These are phyloP conservation scores for Trametes versicolor DNA, from an alignment of 1,284 basidiomycete genomes.

Conservation along the genomic window DNA sequence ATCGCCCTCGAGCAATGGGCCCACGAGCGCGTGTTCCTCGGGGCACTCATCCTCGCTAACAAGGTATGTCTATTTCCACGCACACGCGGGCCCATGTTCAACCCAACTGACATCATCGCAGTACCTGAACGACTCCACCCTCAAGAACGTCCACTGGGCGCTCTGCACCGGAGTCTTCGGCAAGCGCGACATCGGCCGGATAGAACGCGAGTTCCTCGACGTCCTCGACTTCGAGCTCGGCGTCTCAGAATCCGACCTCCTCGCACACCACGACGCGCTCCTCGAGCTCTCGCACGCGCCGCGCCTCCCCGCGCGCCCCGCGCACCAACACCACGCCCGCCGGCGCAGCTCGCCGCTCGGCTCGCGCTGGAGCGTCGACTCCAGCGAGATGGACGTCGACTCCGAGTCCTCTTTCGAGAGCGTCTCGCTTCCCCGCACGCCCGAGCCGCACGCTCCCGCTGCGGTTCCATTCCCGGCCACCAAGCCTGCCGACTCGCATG, in stretches of 20 bases:
- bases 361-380: constrained; percentile 42
- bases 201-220: constrained; percentile 81
- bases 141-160: constrained; percentile 83
- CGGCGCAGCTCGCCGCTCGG: constrained; percentile 34
- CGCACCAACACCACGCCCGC: constrained; percentile 30
- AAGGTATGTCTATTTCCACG: constrained; percentile 60
- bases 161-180: constrained; percentile 82
- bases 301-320: constrained; percentile 34
- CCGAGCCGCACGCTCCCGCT: constrained; percentile 32
- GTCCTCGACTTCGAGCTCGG: constrained; percentile 77
- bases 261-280: constrained; percentile 66
- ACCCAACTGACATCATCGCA: constrained; percentile 43
- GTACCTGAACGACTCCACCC: constrained; percentile 79
- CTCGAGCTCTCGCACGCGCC: constrained; percentile 47
- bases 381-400: constrained; percentile 41
- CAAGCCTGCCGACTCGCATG: constrained; percentile 24
- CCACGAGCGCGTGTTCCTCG: constrained; percentile 79
- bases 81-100: constrained; percentile 25
- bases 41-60: constrained; percentile 75
- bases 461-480: constrained; percentile 27
- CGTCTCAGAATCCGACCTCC: constrained; percentile 68
- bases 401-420: constrained; percentile 40
- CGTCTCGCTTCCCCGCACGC: constrained; percentile 40
- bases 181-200: constrained; percentile 78
- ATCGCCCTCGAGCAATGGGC: constrained; percentile 83